Evolutionary conservation across 179 eudicot genomes (phyloP).

Genomic region (Corrigiola litoralis): DNA sequence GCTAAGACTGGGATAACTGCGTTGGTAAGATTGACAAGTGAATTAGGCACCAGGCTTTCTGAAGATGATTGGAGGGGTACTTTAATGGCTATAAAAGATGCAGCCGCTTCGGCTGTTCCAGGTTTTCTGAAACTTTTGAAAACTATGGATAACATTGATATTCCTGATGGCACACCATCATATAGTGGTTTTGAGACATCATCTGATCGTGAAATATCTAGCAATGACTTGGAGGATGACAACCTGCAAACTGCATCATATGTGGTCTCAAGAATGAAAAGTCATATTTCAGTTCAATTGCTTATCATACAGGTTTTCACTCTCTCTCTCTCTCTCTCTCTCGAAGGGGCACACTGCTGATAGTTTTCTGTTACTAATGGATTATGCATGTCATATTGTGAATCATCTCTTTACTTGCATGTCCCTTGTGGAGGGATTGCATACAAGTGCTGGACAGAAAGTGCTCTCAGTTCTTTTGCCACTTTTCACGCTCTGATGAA

Average conservation of each 20-base stretch:
- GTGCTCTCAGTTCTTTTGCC: too few relatives aligned
- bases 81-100: conserved; percentile 68
- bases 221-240: conserved; percentile 61
- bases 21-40: conserved; percentile 65
- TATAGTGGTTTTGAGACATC: conserved; percentile 43
- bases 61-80: conserved; percentile 84
- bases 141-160: conserved; percentile 57
- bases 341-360: too few relatives aligned
- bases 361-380: too few relatives aligned
- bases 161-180: conserved; percentile 41
- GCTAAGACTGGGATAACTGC: conserved; percentile 75
- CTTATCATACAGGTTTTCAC: conserved; percentile 74
- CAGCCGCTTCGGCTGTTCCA: conserved; percentile 60
- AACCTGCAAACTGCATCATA: conserved; percentile 71
- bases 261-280: conserved; percentile 82
- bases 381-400: too few relatives aligned
- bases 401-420: too few relatives aligned
- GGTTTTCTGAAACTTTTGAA: conserved; percentile 61
- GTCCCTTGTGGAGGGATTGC: too few relatives aligned
- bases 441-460: too few relatives aligned
- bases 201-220: conserved; percentile 40
- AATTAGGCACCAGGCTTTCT: conserved; percentile 55
- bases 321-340: conserved; percentile 14
- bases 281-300: conserved; percentile 71
- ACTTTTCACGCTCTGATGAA: too few relatives aligned